Evolutionary conservation across 345 rosid genomes (phyloP).

Genomic region (Dovyalis caffra): DNA sequence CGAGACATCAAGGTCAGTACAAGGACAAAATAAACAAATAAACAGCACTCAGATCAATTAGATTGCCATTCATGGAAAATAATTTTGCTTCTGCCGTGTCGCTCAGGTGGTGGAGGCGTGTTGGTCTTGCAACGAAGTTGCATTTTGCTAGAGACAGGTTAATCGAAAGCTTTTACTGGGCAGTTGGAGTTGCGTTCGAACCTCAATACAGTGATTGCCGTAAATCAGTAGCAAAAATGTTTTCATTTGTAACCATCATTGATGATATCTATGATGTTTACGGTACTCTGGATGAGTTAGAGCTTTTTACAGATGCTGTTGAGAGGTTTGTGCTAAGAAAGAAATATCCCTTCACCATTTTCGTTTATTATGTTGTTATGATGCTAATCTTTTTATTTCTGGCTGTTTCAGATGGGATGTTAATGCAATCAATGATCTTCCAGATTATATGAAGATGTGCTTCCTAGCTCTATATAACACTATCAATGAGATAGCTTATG

Average conservation of each 20-base stretch:
- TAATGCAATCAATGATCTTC: constrained; percentile 19
- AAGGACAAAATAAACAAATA: neutral
- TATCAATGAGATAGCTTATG: constrained; percentile 28
- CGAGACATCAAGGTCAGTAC: constrained; percentile 12
- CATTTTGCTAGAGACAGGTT: constrained; percentile 20
- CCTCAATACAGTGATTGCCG: constrained; percentile 14
- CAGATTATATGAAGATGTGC: constrained; percentile 34
- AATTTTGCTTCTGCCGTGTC: neutral
- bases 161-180: constrained; percentile 15
- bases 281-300: constrained; percentile 24
- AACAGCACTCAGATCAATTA: neutral
- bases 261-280: constrained; percentile 24
- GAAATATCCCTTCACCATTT: neutral
- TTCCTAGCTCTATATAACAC: constrained; percentile 27
- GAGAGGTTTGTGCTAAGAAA: constrained; percentile 13
- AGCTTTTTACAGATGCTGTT: constrained; percentile 23
- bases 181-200: constrained; percentile 8
- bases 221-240: constrained; percentile 11
- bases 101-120: constrained; percentile 25
- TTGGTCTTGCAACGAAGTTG: constrained; percentile 15
- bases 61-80: neutral
- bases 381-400: neutral
- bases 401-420: constrained; percentile 32
- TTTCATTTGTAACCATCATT: constrained; percentile 10
- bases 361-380: neutral